These are phyloP conservation scores for Rhodocollybia butyracea DNA, from an alignment of 768 basidiomycete species.

Conservation along the genomic window DNA sequence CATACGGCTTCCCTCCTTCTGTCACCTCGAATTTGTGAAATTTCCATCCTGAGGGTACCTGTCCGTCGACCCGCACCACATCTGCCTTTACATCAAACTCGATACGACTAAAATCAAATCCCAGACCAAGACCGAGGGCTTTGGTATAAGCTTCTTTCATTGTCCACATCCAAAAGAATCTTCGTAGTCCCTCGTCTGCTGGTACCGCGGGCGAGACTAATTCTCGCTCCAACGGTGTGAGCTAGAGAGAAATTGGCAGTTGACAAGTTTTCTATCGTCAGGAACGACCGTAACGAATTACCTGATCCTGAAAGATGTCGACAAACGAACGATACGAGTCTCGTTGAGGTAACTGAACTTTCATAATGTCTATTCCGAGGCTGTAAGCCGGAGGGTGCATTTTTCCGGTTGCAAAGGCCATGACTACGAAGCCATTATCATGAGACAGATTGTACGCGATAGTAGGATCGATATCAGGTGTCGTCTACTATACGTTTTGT, in stretches of 20 bases:
- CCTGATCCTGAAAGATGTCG: constrained; percentile 63
- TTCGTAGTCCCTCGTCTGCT: constrained; percentile 48
- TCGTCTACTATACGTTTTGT: constrained; percentile 32
- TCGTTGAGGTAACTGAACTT: constrained; percentile 57
- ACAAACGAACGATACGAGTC: constrained; percentile 60
- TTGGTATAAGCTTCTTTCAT: constrained; percentile 92
- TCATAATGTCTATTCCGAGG: constrained; percentile 83
- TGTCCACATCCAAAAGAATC: constrained; percentile 86
- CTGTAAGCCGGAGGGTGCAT: constrained; percentile 50
- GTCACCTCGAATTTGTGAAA: constrained; percentile 60
- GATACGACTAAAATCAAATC: constrained; percentile 77
- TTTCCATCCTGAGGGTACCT: constrained; percentile 57
- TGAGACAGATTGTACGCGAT: constrained; percentile 82
- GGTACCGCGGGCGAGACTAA: constrained; percentile 38
- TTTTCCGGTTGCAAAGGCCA: constrained; percentile 52
- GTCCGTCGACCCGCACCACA: constrained; percentile 57
- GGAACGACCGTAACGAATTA: constrained; percentile 17
- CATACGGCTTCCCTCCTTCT: constrained; percentile 51
- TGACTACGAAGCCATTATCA: constrained; percentile 68
- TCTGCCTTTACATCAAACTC: constrained; percentile 60
- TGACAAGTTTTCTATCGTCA: background rate
- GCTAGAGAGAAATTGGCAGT: constrained; percentile 22
- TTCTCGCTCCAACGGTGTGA: constrained; percentile 40
- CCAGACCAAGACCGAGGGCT: constrained; percentile 77
- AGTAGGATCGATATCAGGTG: constrained; percentile 43